A percentile compares a stretch with the other conserved stretches of the same genome.
These are phyloP conservation scores for Boletus pseudo-olivaceus DNA, from an alignment of 768 basidiomycete genomes.

Conservation along the genomic window DNA sequence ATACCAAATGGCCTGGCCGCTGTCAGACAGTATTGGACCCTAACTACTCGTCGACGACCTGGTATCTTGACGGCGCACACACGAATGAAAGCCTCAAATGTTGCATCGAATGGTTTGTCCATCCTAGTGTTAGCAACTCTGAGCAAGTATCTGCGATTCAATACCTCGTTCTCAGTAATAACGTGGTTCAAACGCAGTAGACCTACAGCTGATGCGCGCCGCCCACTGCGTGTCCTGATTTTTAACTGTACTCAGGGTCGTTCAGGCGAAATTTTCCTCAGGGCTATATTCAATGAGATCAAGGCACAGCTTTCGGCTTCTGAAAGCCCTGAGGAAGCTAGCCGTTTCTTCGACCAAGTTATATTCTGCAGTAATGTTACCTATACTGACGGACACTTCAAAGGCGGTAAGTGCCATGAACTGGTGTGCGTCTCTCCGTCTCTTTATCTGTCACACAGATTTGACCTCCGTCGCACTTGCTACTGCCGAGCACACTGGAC, in stretches of 20 bases:
- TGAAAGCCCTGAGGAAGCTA: slow-evolving; percentile 35
- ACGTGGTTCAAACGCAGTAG: neutral
- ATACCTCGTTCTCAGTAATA: slow-evolving; percentile 1
- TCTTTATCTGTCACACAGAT: slow-evolving; percentile 46
- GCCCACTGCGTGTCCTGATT: slow-evolving; percentile 58
- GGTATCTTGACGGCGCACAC: slow-evolving; percentile 97
- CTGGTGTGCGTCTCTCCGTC: neutral
- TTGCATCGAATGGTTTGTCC: slow-evolving; percentile 87
- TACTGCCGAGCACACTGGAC: slow-evolving; percentile 55
- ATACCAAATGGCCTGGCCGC: slow-evolving; percentile 88
- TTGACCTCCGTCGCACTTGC: slow-evolving; percentile 67
- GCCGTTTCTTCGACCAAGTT: slow-evolving; percentile 72
- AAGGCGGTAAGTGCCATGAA: slow-evolving; percentile 63
- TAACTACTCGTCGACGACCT: slow-evolving; percentile 47
- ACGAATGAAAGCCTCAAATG: slow-evolving; percentile 86
- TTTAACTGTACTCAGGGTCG: slow-evolving; percentile 96
- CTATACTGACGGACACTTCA: slow-evolving; percentile 83
- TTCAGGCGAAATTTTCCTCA: slow-evolving; percentile 71
- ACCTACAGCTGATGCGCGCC: slow-evolving; percentile 17
- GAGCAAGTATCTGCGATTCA: slow-evolving; percentile 16
- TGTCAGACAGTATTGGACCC: slow-evolving; percentile 83
- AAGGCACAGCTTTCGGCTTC: slow-evolving; percentile 44
- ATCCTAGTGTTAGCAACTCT: slow-evolving; percentile 49
- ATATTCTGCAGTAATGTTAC: slow-evolving; percentile 98
- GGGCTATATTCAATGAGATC: slow-evolving; percentile 51